These are phyloP conservation scores for Otatea glauca DNA, from an alignment of 176 grass and related monocot species.

Conservation along the genomic window DNA sequence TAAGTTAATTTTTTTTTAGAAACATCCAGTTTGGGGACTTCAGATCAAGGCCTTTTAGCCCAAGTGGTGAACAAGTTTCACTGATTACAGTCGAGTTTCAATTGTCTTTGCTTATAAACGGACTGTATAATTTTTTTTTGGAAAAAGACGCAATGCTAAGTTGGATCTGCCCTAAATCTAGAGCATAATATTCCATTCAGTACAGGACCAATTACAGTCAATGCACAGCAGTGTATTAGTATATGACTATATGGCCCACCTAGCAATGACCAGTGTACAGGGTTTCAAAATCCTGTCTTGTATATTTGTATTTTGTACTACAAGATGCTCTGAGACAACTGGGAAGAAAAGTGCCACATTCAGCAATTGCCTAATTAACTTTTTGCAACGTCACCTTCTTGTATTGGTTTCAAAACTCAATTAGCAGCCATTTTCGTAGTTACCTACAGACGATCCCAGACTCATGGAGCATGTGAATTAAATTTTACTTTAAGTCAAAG, in stretches of 20 bases:
- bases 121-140: not conserved
- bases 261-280: not conserved
- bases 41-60: conserved; percentile 16
- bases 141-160: not conserved
- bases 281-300: not conserved
- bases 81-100: not conserved
- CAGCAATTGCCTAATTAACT: conserved; percentile 5
- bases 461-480: not conserved
- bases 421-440: conserved; percentile 10
- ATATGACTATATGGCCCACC: not conserved
- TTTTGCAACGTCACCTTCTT: not conserved
- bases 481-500: conserved; percentile 37
- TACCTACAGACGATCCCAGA: not conserved
- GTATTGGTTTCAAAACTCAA: conserved; percentile 17
- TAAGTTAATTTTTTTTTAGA: conserved; percentile 22
- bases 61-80: conserved; percentile 23
- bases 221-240: conserved; percentile 7
- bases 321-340: not conserved
- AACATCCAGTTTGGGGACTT: conserved; percentile 20
- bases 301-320: not conserved
- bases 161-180: conserved; percentile 9
- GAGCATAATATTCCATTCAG: conserved; percentile 31
- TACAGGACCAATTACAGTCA: not conserved
- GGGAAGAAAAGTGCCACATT: conserved; percentile 29
- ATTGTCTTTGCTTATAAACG: not conserved